Percentiles rank a stretch among this genome's conserved stretches.
These are phyloP conservation scores for Tulasnella sp. DNA, from an alignment of 768 basidiomycete genomes.

Conservation along the genomic window DNA sequence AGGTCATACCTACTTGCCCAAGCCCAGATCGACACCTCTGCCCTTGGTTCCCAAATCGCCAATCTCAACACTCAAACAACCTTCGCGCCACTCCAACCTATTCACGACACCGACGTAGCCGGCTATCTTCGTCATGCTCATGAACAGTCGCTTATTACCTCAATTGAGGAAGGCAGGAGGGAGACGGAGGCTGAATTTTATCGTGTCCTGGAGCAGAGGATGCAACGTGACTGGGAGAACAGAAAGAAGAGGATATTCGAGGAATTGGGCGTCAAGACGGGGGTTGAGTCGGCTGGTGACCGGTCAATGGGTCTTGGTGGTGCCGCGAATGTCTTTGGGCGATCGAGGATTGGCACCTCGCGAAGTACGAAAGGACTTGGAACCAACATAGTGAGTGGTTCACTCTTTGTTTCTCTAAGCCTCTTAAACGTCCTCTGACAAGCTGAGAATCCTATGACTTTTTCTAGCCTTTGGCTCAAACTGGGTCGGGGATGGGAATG, in stretches of 20 bases:
- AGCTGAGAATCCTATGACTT: background rate
- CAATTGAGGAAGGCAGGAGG: constrained; percentile 80
- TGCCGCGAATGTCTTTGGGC: constrained; percentile 10
- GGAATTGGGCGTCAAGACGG: constrained; percentile 64
- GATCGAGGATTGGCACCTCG: constrained; percentile 1
- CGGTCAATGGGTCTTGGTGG: constrained; percentile 14
- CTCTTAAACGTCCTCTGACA: background rate
- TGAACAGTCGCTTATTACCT: constrained; percentile 87
- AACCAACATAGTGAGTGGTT: background rate
- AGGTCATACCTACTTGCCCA: constrained; percentile 91
- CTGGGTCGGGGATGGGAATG: constrained; percentile 25
- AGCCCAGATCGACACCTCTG: constrained; percentile 87
- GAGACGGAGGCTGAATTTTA: constrained; percentile 83
- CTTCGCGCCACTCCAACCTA: constrained; percentile 78
- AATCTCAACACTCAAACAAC: constrained; percentile 71
- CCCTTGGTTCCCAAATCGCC: constrained; percentile 71
- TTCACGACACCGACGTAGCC: constrained; percentile 88
- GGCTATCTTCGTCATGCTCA: constrained; percentile 93
- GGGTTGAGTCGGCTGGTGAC: constrained; percentile 40
- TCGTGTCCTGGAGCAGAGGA: constrained; percentile 60
- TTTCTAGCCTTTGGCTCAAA: constrained; percentile 10
- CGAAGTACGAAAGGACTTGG: background rate
- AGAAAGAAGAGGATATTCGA: constrained; percentile 85
- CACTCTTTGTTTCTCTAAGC: background rate
- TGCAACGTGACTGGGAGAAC: constrained; percentile 75